phyloP scores from a whole-genome alignment of 1,139 yeast species.

The Nakaseomyces sp. region DNA sequence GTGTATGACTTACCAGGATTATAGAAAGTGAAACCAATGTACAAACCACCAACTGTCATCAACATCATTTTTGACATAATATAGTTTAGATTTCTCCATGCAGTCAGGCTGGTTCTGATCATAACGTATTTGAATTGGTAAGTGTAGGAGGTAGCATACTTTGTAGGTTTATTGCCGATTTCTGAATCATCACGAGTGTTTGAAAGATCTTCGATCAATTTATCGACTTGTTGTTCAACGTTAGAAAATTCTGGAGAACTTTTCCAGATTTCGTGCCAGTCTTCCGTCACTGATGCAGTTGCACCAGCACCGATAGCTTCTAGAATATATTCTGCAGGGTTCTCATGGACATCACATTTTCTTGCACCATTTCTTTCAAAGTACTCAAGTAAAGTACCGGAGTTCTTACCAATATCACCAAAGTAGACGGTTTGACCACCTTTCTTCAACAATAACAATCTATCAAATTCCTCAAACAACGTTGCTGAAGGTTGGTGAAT shows the following conservation, averaged over 20 bases:
- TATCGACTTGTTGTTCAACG: constrained; percentile 24
- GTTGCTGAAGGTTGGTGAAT: constrained; percentile 43
- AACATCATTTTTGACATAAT: constrained; percentile 37
- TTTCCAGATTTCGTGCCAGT: constrained; percentile 45
- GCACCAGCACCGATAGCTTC: constrained; percentile 59
- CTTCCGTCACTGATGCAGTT: constrained; percentile 37
- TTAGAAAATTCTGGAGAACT: constrained; percentile 33
- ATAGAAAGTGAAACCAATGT: constrained; percentile 41
- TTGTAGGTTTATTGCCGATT: constrained; percentile 12
- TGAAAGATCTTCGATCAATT: constrained; percentile 19
- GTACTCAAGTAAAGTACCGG: constrained; percentile 39
- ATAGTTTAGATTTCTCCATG: constrained; percentile 41
- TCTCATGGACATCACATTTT: constrained; percentile 41
- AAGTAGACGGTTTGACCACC: constrained; percentile 56
- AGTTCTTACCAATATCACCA: constrained; percentile 50
- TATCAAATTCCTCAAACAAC: constrained; percentile 42
- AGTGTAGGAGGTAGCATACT: constrained; percentile 36
- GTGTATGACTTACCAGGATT: constrained; percentile 30
- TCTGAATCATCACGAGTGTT: constrained; percentile 10
- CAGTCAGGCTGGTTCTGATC: constrained; percentile 34
- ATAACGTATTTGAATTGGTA: constrained; percentile 35
- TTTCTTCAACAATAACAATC: constrained; percentile 37
- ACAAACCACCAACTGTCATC: constrained; percentile 34
- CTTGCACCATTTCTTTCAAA: constrained; percentile 50
- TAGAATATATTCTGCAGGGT: constrained; percentile 53